Conservation (phyloP, 2,329 filamentous ascomycete genomes). For the Fusarium agapanthi region DNA sequence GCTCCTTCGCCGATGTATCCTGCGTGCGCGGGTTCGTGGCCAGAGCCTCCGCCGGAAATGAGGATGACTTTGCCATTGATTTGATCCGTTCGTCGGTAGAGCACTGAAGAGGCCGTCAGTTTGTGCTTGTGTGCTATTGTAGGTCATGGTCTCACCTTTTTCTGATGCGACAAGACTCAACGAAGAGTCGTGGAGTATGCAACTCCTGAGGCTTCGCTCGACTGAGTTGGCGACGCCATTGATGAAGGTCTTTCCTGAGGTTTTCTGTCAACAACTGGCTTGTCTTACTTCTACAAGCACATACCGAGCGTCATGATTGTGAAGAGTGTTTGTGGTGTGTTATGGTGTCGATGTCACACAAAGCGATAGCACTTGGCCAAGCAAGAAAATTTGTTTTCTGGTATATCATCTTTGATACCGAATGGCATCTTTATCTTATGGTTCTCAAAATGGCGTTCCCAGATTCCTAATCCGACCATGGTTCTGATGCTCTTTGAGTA, state of each 20-base stretch:
- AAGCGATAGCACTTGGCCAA: background rate
- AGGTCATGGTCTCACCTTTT: slow-evolving; percentile 16
- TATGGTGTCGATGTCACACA: background rate
- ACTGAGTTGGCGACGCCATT: slow-evolving; percentile 31
- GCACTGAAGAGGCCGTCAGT: slow-evolving; percentile 19
- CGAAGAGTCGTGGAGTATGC: slow-evolving; percentile 35
- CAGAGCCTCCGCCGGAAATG: slow-evolving; percentile 37
- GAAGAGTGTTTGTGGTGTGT: background rate
- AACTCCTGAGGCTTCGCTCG: slow-evolving; percentile 33
- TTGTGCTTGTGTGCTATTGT: accelerated
- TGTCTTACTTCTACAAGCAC: background rate
- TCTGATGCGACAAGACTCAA: slow-evolving; percentile 34
- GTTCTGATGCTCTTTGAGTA: background rate
- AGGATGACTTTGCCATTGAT: slow-evolving; percentile 31
- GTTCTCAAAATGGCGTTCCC: background rate
- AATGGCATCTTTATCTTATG: background rate
- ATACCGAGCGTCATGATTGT: slow-evolving; percentile 36
- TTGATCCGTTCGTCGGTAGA: slow-evolving; percentile 29
- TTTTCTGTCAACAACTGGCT: background rate
- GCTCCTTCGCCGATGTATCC: slow-evolving; percentile 39
- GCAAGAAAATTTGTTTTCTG: background rate
- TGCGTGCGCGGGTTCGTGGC: slow-evolving; percentile 39
- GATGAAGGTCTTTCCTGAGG: slow-evolving; percentile 38
- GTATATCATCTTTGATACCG: too few relatives aligned
- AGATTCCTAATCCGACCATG: slow-evolving; percentile 1